Evolutionary conservation across 2,329 filamentous ascomycete genomes (phyloP).

Genomic region (Aureobasidium namibiae): DNA sequence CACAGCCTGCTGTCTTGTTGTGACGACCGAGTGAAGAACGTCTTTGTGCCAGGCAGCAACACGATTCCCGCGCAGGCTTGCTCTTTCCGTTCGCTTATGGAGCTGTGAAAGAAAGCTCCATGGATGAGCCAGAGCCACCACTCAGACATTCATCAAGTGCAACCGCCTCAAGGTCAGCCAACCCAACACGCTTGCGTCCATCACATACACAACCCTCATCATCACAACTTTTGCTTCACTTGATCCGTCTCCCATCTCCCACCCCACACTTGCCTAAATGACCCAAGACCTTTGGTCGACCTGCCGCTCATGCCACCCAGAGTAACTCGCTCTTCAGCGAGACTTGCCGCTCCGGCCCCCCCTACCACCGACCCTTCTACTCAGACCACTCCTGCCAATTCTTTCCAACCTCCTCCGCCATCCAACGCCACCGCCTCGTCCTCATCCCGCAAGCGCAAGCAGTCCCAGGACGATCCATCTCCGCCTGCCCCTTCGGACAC

Average conservation of each 20-base stretch:
- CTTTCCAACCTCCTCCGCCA: neutral
- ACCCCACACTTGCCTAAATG: neutral
- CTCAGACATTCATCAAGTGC: constrained; percentile 5
- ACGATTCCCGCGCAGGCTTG: neutral
- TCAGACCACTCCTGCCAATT: constrained; percentile 23
- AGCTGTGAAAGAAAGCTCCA: constrained; percentile 3
- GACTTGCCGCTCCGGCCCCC: constrained; percentile 59
- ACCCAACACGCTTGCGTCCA: neutral
- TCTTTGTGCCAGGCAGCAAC: neutral
- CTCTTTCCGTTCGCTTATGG: constrained; percentile 7
- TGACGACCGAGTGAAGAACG: neutral
- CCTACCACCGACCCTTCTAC: constrained; percentile 36
- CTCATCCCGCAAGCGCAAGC: constrained; percentile 29
- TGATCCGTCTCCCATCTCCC: neutral
- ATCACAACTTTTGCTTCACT: neutral
- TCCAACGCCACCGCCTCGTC: constrained; percentile 13
- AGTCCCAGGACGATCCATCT: constrained; percentile 39
- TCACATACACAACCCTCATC: neutral
- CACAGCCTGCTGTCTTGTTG: neutral
- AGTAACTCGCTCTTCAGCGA: constrained; percentile 91
- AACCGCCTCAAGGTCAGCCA: constrained; percentile 12
- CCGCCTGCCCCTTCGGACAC: constrained; percentile 32
- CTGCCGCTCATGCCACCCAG: constrained; percentile 78
- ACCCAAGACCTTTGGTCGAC: neutral
- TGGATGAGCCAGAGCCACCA: constrained; percentile 7